Conservation (phyloP, 1,139 yeast genomes). For the Yamadazyma sp. region DNA sequence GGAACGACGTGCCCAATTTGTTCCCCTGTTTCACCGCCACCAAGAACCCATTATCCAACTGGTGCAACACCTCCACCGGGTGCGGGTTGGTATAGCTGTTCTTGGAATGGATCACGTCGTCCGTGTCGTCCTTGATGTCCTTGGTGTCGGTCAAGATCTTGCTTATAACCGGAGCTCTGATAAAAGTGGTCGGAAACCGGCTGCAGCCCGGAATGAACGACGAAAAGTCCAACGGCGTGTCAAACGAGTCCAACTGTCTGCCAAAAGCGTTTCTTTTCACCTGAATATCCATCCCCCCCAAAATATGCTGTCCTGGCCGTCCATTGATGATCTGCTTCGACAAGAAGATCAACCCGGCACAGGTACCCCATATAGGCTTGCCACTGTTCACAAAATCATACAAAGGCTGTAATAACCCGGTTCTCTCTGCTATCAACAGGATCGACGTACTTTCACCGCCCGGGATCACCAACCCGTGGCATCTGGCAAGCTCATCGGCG, state of each 20-base stretch:
- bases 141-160: slow-evolving; percentile 20
- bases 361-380: slow-evolving; percentile 80
- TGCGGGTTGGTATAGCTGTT: slow-evolving; percentile 27
- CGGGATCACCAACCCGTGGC: slow-evolving; percentile 70
- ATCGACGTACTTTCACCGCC: slow-evolving; percentile 85
- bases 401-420: slow-evolving; percentile 57
- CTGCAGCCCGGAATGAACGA: slow-evolving; percentile 41
- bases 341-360: slow-evolving; percentile 78
- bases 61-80: slow-evolving; percentile 45
- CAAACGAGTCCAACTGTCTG: slow-evolving; percentile 71
- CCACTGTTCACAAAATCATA: slow-evolving; percentile 48
- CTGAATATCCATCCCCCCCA: slow-evolving; percentile 66
- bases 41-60: slow-evolving; percentile 42
- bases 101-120: slow-evolving; percentile 23
- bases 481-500: slow-evolving; percentile 42
- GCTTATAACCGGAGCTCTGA: slow-evolving; percentile 75
- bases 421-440: slow-evolving; percentile 68
- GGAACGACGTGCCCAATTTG: slow-evolving; percentile 74
- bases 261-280: slow-evolving; percentile 80
- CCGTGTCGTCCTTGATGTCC: slow-evolving; percentile 11
- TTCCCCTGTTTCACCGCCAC: slow-evolving; percentile 77
- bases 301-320: slow-evolving; percentile 53
- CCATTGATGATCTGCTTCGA: slow-evolving; percentile 59
- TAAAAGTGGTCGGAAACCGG: slow-evolving; percentile 63
- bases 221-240: slow-evolving; percentile 47